Percentiles rank a stretch among this genome's conserved stretches.
Conservation (phyloP, 768 basidiomycete genomes). For the Lactifluus subvellereus region DNA sequence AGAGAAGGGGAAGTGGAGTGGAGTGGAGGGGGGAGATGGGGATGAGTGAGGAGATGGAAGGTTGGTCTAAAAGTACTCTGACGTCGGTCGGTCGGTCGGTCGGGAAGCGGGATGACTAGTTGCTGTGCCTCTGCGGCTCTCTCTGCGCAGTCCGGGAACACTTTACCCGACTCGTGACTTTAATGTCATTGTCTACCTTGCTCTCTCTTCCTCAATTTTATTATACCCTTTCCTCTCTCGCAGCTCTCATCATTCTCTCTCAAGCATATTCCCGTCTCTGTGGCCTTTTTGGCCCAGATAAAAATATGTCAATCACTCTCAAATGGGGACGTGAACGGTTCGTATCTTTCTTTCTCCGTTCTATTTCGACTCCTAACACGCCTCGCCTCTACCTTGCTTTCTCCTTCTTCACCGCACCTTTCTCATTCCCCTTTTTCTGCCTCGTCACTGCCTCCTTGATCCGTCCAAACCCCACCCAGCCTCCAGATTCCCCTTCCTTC, state of each 20-base stretch:
- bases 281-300: constrained; percentile 23
- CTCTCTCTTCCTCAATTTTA: not conserved
- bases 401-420: constrained; percentile 8
- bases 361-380: not conserved
- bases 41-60: constrained; percentile 1
- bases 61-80: constrained; percentile 5
- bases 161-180: not conserved
- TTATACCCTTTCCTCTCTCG: constrained; percentile 7
- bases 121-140: too few relatives aligned
- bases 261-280: constrained; percentile 28
- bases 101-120: constrained; percentile 7
- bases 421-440: constrained; percentile 4
- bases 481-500: constrained; percentile 52
- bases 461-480: constrained; percentile 30
- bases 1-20: constrained; percentile 23
- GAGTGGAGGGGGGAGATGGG: constrained; percentile 1
- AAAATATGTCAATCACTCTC: constrained; percentile 28
- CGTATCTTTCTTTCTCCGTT: constrained; percentile 6
- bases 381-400: constrained; percentile 13
- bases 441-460: constrained; percentile 1
- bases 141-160: too few relatives aligned
- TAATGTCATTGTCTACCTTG: not conserved
- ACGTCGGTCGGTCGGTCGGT: not conserved
- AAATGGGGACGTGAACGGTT: constrained; percentile 48
- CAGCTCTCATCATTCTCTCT: constrained; percentile 29